These are phyloP conservation scores for Auriculariales sp. DNA, from an alignment of 768 basidiomycete species.

Conservation along the genomic window DNA sequence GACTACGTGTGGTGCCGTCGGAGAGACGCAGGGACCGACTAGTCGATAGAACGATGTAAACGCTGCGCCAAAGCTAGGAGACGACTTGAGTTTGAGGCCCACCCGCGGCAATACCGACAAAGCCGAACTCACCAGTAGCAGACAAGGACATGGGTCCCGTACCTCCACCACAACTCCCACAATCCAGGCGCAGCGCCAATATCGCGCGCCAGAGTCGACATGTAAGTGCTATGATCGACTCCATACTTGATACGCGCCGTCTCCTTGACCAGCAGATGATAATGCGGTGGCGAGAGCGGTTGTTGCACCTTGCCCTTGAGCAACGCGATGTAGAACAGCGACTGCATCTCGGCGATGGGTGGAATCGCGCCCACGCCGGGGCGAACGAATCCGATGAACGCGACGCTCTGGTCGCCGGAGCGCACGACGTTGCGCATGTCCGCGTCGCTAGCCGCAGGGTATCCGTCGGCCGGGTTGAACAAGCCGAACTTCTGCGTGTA, in stretches of 20 bases:
- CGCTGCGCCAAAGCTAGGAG: constrained; percentile 37
- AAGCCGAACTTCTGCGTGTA: constrained; percentile 31
- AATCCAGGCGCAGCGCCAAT: constrained; percentile 39
- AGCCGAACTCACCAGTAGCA: constrained; percentile 34
- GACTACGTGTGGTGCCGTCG: constrained; percentile 26
- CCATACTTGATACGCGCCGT: constrained; percentile 43
- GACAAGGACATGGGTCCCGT: constrained; percentile 35
- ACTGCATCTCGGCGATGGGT: constrained; percentile 45
- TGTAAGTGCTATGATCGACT: constrained; percentile 42
- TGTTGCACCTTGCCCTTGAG: constrained; percentile 26
- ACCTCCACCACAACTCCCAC: constrained; percentile 28
- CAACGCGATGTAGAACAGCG: constrained; percentile 40
- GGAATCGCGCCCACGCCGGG: constrained; percentile 47
- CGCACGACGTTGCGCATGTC: constrained; percentile 29
- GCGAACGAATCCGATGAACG: constrained; percentile 41
- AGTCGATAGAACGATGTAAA: constrained; percentile 47
- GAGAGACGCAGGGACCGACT: constrained; percentile 33
- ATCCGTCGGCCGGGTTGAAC: constrained; percentile 22
- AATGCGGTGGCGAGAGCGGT: constrained; percentile 31
- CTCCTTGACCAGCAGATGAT: constrained; percentile 37
- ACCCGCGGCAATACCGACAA: background rate
- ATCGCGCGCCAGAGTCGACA: constrained; percentile 41
- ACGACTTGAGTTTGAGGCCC: background rate
- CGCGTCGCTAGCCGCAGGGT: constrained; percentile 26
- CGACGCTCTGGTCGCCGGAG: constrained; percentile 30